A percentile compares a stretch with the other conserved stretches of the same genome.
Evolutionary conservation across 495 filamentous ascomycete genomes (phyloP).

Genomic region (Cercophora samala): DNA sequence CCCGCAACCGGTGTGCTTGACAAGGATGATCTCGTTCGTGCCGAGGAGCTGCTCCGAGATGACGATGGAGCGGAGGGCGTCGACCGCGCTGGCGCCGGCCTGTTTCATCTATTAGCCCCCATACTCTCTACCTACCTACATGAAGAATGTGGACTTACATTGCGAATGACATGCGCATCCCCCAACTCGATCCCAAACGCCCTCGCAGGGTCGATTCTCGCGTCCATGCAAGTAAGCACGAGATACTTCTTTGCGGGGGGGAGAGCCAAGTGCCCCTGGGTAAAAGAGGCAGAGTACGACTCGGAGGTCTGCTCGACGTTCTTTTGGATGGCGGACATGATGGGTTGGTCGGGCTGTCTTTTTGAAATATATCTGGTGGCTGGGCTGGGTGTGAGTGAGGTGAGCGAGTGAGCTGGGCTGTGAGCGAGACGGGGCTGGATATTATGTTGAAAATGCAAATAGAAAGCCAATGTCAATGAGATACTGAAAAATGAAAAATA

Average conservation of each 20-base stretch:
- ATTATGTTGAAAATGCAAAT: no score
- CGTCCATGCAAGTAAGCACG: slow-evolving; percentile 78
- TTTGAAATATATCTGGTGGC: background rate
- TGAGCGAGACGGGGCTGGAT: no score
- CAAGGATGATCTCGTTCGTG: slow-evolving; percentile 70
- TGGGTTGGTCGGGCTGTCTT: slow-evolving; percentile 3
- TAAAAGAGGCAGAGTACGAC: slow-evolving; percentile 60
- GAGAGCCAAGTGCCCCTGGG: slow-evolving; percentile 61
- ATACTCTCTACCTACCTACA: no score
- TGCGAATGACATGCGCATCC: slow-evolving; percentile 80
- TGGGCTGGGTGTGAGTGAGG: background rate
- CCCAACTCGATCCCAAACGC: slow-evolving; percentile 74
- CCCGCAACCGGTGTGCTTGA: slow-evolving; percentile 80
- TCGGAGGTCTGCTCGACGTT: slow-evolving; percentile 58
- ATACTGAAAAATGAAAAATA: background rate
- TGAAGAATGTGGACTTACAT: slow-evolving; percentile 37
- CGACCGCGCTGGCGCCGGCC: slow-evolving; percentile 61
- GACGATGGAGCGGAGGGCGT: slow-evolving; percentile 69
- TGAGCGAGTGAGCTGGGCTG: no score
- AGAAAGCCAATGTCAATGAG: background rate
- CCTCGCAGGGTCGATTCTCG: slow-evolving; percentile 66
- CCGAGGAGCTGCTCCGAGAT: slow-evolving; percentile 80
- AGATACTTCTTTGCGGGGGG: slow-evolving; percentile 70
- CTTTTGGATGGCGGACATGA: slow-evolving; percentile 48
- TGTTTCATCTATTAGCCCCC: slow-evolving; percentile 17